A percentile compares a stretch with the other conserved stretches of the same genome.
These are phyloP conservation scores for Candida xiaguanensis DNA, from an alignment of 805 yeast species.

Conservation along the genomic window DNA sequence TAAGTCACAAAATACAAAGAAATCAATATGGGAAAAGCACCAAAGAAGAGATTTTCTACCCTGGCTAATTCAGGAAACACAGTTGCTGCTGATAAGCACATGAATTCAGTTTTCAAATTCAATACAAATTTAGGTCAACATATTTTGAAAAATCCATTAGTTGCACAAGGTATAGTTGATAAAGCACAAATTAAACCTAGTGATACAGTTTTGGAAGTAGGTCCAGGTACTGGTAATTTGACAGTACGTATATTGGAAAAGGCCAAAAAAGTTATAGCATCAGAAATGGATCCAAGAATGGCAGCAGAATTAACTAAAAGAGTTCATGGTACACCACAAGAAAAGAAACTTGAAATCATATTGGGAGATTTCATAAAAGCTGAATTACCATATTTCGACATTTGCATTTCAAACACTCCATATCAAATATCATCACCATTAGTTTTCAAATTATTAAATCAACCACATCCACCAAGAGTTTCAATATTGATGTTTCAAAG, in stretches of 20 bases:
- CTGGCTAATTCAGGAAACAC: slow-evolving; percentile 46
- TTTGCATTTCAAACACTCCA: slow-evolving; percentile 96
- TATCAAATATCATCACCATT: slow-evolving; percentile 96
- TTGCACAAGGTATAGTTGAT: slow-evolving; percentile 97
- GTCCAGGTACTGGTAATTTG: slow-evolving; percentile 98
- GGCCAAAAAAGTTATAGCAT: slow-evolving; percentile 92
- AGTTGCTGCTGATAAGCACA: slow-evolving; percentile 67
- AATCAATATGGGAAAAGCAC: slow-evolving; percentile 58
- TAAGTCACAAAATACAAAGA: background rate
- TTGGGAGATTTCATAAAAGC: slow-evolving; percentile 96
- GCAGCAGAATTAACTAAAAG: slow-evolving; percentile 97
- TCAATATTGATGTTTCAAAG: slow-evolving; percentile 96
- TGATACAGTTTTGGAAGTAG: slow-evolving; percentile 91
- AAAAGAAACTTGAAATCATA: slow-evolving; percentile 85
- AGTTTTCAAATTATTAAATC: slow-evolving; percentile 86
- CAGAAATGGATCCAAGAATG: slow-evolving; percentile 99
- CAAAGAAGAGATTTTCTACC: slow-evolving; percentile 56
- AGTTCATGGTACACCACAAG: slow-evolving; percentile 94
- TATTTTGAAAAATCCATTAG: slow-evolving; percentile 90
- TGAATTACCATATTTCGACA: slow-evolving; percentile 90
- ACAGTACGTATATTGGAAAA: slow-evolving; percentile 90
- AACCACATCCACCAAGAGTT: slow-evolving; percentile 91
- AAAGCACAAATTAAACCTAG: slow-evolving; percentile 91
- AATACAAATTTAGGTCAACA: slow-evolving; percentile 97
- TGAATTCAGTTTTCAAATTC: slow-evolving; percentile 88